phyloP scores from a whole-genome alignment of 2,329 filamentous ascomycete species.

The Seiridium cupressi region DNA sequence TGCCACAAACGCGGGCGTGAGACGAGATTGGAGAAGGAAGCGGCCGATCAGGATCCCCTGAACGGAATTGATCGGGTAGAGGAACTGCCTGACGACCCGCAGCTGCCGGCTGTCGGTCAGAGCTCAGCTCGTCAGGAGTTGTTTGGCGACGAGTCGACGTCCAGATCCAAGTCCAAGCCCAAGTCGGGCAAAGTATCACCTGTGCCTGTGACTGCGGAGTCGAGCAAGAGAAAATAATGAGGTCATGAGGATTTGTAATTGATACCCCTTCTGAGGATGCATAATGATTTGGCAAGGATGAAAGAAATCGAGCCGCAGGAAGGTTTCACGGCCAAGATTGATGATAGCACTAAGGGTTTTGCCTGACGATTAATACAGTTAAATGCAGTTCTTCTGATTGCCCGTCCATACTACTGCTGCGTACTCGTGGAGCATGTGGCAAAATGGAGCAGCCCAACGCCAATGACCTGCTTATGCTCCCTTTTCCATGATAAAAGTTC shows the following conservation, averaged over 20 bases:
- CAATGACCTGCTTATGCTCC: no score
- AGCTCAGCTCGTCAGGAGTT: neutral
- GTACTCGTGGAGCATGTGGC: no score
- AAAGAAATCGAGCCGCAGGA: neutral
- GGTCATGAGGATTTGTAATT: neutral
- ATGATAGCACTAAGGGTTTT: neutral
- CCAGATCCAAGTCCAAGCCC: neutral
- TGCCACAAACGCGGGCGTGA: slow-evolving; percentile 94
- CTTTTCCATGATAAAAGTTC: no score
- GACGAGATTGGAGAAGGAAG: slow-evolving; percentile 68
- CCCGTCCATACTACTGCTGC: neutral
- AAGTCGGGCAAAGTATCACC: neutral
- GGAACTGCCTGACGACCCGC: slow-evolving; percentile 48
- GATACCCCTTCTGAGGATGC: slow-evolving; percentile 5
- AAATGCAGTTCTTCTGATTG: neutral
- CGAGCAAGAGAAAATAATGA: neutral
- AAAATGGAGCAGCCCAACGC: no score
- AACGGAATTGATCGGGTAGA: slow-evolving; percentile 42
- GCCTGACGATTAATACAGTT: neutral
- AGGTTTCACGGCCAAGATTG: neutral
- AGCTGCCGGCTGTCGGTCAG: slow-evolving; percentile 29
- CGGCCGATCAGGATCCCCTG: slow-evolving; percentile 35
- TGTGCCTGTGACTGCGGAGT: neutral
- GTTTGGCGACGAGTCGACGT: neutral
- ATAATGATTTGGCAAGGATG: neutral